Conservation (phyloP, 371 early-diverging fungal species). For the Mucor saturninus region DNA sequence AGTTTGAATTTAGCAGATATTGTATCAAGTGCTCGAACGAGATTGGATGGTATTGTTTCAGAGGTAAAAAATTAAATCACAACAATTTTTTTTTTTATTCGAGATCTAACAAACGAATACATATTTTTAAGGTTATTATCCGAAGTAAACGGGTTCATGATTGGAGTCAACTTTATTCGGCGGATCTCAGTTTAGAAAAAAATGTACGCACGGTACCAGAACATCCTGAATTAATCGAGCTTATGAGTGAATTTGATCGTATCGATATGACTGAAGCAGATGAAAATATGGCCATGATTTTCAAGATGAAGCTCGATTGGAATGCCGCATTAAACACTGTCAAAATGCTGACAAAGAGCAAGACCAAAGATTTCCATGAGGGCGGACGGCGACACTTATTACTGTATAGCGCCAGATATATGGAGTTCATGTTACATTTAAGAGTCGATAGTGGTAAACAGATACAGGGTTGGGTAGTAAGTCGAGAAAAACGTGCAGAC, state of each 20-base stretch:
- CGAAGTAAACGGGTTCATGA: constrained; percentile 35
- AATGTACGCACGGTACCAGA: constrained; percentile 4
- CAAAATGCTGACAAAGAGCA: constrained; percentile 22
- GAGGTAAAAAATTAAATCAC: constrained; percentile 28
- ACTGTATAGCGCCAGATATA: constrained; percentile 43
- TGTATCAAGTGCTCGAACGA: constrained; percentile 32
- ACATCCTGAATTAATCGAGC: constrained; percentile 22
- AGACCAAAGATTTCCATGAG: constrained; percentile 34
- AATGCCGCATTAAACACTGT: constrained; percentile 33
- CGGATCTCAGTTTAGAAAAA: constrained; percentile 17
- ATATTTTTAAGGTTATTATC: constrained; percentile 33
- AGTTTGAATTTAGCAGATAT: constrained; percentile 38
- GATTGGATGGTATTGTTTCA: constrained; percentile 41
- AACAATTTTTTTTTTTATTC: neutral
- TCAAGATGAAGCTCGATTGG: constrained; percentile 36
- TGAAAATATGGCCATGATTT: constrained; percentile 30
- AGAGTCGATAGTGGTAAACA: constrained; percentile 13
- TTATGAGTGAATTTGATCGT: constrained; percentile 42
- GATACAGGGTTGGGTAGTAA: constrained; percentile 47
- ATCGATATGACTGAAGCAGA: constrained; percentile 37
- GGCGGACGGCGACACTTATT: constrained; percentile 37
- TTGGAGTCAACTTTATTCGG: constrained; percentile 41
- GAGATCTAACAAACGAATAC: no score
- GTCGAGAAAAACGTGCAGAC: constrained; percentile 31
- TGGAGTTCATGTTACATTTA: constrained; percentile 50